Base-by-base conservation (phyloP, 805 yeast species). In the Myxozyma kluyveri region DNA sequence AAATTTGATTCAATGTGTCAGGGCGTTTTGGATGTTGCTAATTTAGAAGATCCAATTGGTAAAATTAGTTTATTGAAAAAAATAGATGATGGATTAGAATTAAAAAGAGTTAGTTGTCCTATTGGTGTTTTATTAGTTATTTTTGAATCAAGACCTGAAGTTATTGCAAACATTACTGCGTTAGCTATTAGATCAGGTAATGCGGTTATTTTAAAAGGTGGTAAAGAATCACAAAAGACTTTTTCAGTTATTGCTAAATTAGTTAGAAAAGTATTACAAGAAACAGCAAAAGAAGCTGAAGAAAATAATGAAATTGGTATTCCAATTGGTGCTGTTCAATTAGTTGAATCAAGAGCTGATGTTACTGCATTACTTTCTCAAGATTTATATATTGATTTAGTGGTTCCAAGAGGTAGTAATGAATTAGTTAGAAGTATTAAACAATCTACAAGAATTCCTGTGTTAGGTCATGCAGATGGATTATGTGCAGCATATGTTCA, bases 381-480 rank as follows among this genome's bases (percentile, higher is more conserved):
- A 71, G 98, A 93, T 69, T 79, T 78, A 64, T 88, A 84, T 69
- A 91, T 93, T 51, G 99, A 93, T 68, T 76, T 93, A 67, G 99
- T 93, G 21, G 88, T 93, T 63, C 99, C 99, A 55, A 80, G 99
- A 64, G 99, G 99, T n/a, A 87, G 96, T 26, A 93, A 93, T 65
- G 91, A 83, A 58, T 77, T 93, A 52, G 99, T 93, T 37, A 80
- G 87, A 61, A 81, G 77, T 67, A 90, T 93, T 68, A 93, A 95
- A 71, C 77, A 79, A 23, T 80, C 81, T 66, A 91, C 99, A 22
- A 88, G 88, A 67, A 95, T 93, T 62, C 98, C 99, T 3, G 99
- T 93, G 5, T 72, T 93, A 66, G 99, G 99, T 50, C 99, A 93
- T 68, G 99, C 99, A 6, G 98, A 93, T 70, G 99, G 99, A 42